Base-by-base conservation (phyloP, 495 filamentous ascomycete genomes). In the Aspergillus cavernicola region DNA sequence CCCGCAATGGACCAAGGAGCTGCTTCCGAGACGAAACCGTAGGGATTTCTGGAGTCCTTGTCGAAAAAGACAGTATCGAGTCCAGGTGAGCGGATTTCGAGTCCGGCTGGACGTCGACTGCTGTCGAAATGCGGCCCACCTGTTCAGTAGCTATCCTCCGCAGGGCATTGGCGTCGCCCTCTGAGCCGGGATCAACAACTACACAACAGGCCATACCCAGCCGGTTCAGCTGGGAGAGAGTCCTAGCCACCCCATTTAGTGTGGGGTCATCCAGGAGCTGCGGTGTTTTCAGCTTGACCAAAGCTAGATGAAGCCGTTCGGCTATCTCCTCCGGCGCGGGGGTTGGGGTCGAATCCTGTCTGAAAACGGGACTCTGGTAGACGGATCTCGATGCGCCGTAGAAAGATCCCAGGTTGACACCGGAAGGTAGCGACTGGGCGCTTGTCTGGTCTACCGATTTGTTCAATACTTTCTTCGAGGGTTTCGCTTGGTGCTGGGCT, bases 131-230 rank as follows among this genome's bases (percentile, higher is more conserved):
- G 15, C 93, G 83, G 57, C 88, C 83, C 19, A 82, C 83, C 66
- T 97, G 91, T 9, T 80, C 68, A 2, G 75, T 69, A 13, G 81
- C 75, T 18, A 67, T 60, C 39, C 56, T 67, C 40, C 74, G 74
- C 72, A 73, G 73, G 20, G 61, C 56, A 35, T 58, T 58, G 10
- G 51, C 24, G 16, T 62, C 49, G 10, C 62, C 64, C 52, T 67
- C 53, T 18, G 67, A 57, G 7, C 81, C 78, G 42, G 82, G 83
- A 55, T 96, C 93, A 8, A 96, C 74, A 2, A 97, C 87, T 0
- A 97, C 80, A 20, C 88, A 85, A 44, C 89, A 87, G 41, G 78
- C 80, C 61, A 97, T 76, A 13, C 95, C 93, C 22, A 99, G 75
- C 40, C 84, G 81, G 22, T 80, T 78, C 6, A 99, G 82, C 63